phyloP scores from a whole-genome alignment of 805 yeast species.

The Ascoidea asiatica region DNA sequence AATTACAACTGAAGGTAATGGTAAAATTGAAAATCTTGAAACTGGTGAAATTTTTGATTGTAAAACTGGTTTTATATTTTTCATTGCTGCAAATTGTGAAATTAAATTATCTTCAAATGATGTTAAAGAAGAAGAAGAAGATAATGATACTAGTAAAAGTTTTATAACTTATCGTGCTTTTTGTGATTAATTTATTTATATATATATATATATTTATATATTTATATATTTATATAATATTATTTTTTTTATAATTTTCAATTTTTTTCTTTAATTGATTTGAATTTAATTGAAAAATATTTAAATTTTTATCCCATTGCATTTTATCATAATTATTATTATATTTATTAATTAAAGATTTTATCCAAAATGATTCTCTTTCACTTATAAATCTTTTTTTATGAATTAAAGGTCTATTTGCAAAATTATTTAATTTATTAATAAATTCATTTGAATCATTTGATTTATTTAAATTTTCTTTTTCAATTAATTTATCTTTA shows the following conservation, averaged over 20 bases:
- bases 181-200: conserved; percentile 31
- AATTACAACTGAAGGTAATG: conserved; percentile 73
- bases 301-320: conserved; percentile 85
- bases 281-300: conserved; percentile 70
- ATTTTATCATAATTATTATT: conserved; percentile 83
- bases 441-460: conserved; percentile 42
- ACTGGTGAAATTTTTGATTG: conserved; percentile 30
- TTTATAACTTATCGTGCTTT: conserved; percentile 87
- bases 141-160: conserved; percentile 13
- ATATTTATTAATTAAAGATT: conserved; percentile 50
- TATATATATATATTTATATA: too few relatives aligned
- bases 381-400: conserved; percentile 47
- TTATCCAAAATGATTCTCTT: conserved; percentile 67
- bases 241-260: conserved; percentile 48
- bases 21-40: conserved; percentile 27
- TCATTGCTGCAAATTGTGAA: conserved; percentile 66
- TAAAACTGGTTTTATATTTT: conserved; percentile 68
- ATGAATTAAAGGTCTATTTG: conserved; percentile 26
- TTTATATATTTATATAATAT: conserved; percentile 14
- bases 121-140: too few relatives aligned
- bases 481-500: conserved; percentile 12
- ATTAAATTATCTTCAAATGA: conserved; percentile 44
- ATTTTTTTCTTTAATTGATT: conserved; percentile 72
- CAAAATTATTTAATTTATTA: conserved; percentile 50
- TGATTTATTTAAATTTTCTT: conserved; percentile 13